Conservation (phyloP, 73 alveolate species). For the Stentor roeselii region DNA sequence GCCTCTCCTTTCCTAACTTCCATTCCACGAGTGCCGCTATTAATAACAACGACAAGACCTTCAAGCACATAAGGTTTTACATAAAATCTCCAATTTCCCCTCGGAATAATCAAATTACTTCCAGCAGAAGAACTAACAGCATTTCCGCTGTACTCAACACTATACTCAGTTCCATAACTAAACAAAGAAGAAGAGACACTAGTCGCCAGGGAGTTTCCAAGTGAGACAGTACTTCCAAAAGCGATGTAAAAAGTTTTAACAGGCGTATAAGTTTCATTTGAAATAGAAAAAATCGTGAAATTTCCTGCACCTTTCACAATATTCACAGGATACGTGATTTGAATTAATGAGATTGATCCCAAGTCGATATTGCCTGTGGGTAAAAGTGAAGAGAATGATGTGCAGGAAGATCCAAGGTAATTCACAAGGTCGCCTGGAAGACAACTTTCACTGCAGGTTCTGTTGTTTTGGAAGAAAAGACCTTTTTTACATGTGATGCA, state of each 20-base stretch:
- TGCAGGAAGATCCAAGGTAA: neutral
- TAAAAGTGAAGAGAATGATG: neutral
- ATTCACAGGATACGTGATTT: neutral
- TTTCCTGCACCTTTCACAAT: neutral
- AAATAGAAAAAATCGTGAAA: neutral
- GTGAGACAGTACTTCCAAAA: neutral
- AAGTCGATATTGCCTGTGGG: neutral
- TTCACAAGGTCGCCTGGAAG: neutral
- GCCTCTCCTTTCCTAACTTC: neutral
- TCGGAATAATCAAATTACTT: neutral
- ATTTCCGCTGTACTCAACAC: neutral
- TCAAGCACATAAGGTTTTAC: neutral
- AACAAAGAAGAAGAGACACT: neutral
- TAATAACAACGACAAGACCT: neutral
- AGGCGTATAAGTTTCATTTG: neutral
- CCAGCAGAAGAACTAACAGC: neutral
- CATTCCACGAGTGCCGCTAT: neutral
- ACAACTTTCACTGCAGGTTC: neutral
- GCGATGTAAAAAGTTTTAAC: neutral
- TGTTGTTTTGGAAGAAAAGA: neutral
- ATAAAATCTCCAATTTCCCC: neutral
- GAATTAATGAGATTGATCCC: neutral
- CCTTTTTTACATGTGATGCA: neutral
- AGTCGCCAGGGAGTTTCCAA: neutral
- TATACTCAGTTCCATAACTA: neutral